These are phyloP conservation scores for Thecaphora thlaspeos DNA, from an alignment of 1,284 basidiomycete species.

Conservation along the genomic window DNA sequence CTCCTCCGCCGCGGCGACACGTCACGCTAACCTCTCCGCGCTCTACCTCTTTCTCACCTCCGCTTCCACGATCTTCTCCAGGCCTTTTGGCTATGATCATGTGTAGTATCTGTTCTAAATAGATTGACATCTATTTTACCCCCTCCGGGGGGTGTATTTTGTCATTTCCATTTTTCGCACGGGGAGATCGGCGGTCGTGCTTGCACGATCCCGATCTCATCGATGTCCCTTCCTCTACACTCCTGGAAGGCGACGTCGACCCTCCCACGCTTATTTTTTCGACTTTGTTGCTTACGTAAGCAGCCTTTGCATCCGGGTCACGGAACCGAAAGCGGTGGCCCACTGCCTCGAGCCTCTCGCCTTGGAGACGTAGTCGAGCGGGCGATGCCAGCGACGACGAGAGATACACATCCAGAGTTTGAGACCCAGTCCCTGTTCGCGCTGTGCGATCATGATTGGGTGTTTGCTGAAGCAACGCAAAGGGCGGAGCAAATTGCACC, in stretches of 20 bases:
- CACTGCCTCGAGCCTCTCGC: too few species aligned
- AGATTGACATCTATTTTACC: slow-evolving; percentile 47
- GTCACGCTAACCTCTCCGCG: slow-evolving; percentile 3
- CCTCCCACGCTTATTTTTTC: slow-evolving; percentile 32
- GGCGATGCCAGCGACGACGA: too few species aligned
- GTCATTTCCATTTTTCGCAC: slow-evolving; percentile 41
- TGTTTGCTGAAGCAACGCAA: too few species aligned
- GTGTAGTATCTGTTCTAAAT: slow-evolving; percentile 53
- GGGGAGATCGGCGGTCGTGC: slow-evolving; percentile 30
- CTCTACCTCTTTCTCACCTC: not conserved
- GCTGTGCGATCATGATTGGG: too few species aligned
- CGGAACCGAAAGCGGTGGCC: too few species aligned
- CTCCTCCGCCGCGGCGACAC: not conserved
- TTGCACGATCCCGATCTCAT: slow-evolving; percentile 30
- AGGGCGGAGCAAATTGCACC: too few species aligned
- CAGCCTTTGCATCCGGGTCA: too few species aligned
- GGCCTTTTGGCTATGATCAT: slow-evolving; percentile 51
- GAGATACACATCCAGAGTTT: too few species aligned
- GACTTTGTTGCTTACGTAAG: slow-evolving; percentile 19
- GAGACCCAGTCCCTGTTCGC: too few species aligned
- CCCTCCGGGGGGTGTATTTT: slow-evolving; percentile 33
- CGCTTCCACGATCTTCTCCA: too few species aligned
- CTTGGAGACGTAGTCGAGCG: too few species aligned
- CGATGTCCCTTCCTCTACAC: slow-evolving; percentile 47
- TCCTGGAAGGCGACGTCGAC: slow-evolving; percentile 41